phyloP scores from a whole-genome alignment of 2,329 filamentous ascomycete species.

The Diaporthe citriasiana region DNA sequence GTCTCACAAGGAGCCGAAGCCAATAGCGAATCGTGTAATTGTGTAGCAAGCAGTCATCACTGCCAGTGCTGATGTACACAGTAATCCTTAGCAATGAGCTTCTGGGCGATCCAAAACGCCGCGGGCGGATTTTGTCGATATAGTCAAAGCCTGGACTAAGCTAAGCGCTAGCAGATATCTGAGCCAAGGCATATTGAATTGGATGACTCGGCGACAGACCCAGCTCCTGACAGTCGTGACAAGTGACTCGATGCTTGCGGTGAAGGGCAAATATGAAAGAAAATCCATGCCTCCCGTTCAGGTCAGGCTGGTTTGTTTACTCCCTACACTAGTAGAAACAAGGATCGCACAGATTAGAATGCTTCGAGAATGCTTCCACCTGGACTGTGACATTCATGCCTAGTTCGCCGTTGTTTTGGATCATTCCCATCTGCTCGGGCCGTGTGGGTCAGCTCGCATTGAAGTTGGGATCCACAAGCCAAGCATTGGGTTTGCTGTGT shows the following conservation, averaged over 20 bases:
- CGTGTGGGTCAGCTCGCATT: constrained; percentile 32
- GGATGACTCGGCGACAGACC: constrained; percentile 22
- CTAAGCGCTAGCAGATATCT: not conserved
- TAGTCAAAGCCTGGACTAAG: not conserved
- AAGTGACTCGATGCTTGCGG: not conserved
- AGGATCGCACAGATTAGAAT: constrained; percentile 7
- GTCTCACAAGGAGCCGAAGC: not conserved
- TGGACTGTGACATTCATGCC: constrained; percentile 30
- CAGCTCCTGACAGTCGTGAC: not conserved
- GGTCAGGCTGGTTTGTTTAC: not conserved
- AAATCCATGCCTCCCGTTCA: not conserved
- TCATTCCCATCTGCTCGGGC: constrained; percentile 21
- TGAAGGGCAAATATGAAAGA: not conserved
- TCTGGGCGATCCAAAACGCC: not conserved
- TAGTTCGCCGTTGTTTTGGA: constrained; percentile 7
- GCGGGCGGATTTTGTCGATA: not conserved
- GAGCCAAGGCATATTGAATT: not conserved
- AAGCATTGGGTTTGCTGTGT: constrained; percentile 24
- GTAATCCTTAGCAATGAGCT: not conserved
- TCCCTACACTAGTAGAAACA: not conserved
- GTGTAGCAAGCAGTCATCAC: not conserved
- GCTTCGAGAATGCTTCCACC: constrained; percentile 29
- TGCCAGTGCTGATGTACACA: not conserved
- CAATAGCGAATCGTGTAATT: not conserved
- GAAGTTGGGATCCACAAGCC: constrained; percentile 28